These are phyloP conservation scores for Acanthamoeba healyi DNA, from an alignment of 208 protist genomes.

Conservation along the genomic window DNA sequence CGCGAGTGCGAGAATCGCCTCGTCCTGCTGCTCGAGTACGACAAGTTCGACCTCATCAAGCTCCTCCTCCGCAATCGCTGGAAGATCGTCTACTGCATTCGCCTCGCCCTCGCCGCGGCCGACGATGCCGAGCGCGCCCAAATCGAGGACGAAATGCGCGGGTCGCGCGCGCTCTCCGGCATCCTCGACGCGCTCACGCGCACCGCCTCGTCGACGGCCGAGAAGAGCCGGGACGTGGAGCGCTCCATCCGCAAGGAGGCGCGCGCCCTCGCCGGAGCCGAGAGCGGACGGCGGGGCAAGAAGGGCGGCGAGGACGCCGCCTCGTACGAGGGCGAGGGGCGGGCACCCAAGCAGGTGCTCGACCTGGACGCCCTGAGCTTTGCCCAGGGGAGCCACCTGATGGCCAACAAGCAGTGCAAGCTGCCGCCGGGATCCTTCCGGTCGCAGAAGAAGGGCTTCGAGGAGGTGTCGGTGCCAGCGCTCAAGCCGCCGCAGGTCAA, in stretches of 20 bases:
- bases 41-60: conserved; percentile 95
- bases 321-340: conserved; percentile 40
- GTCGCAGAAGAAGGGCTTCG: conserved; percentile 61
- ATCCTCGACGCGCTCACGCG: conserved; percentile 78
- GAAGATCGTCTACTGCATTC: conserved; percentile 89
- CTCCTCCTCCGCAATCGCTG: conserved; percentile 89
- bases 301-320: not conserved
- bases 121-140: conserved; percentile 84
- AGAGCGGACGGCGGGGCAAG: not conserved
- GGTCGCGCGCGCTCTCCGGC: conserved; percentile 29
- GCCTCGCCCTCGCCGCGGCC: conserved; percentile 85
- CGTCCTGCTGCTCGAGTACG: conserved; percentile 90
- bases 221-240: conserved; percentile 71
- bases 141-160: conserved; percentile 91
- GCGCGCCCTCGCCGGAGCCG: not conserved
- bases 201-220: not conserved
- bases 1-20: conserved; percentile 92
- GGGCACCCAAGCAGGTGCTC: conserved; percentile 80
- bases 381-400: conserved; percentile 87
- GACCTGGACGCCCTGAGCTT: conserved; percentile 94
- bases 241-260: conserved; percentile 62
- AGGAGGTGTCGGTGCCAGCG: conserved; percentile 79
- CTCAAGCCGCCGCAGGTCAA: not conserved
- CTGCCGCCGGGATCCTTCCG: conserved; percentile 72
- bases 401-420: conserved; percentile 23